Percentiles rank a stretch among this genome's conserved stretches.
phyloP scores from a whole-genome alignment of 2,329 filamentous ascomycete species.

The Ophiostoma perfectum region DNA sequence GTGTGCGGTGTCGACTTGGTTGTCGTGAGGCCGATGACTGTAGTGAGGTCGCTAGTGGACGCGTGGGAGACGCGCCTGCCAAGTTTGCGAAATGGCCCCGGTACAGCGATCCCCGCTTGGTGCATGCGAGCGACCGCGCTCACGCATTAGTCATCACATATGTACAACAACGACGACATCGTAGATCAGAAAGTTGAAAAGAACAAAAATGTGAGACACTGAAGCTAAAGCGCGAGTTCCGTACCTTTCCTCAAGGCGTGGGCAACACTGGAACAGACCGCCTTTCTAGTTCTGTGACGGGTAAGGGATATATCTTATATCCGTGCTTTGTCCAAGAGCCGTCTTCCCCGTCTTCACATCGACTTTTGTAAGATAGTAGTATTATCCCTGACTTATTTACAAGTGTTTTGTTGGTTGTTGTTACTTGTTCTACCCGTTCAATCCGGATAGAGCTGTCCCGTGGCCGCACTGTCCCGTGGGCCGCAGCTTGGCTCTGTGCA shows the following conservation, averaged over 20 bases:
- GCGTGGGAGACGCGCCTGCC: slow-evolving; percentile 5
- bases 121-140: not conserved
- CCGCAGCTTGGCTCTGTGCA: not conserved
- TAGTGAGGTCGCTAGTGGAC: not conserved
- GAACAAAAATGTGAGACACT: too few relatives aligned
- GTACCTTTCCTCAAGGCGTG: too few relatives aligned
- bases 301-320: not conserved
- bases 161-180: not conserved
- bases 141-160: not conserved
- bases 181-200: not conserved
- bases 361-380: not conserved
- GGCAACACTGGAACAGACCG: not conserved
- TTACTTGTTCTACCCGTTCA: not conserved
- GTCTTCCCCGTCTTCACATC: not conserved
- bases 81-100: not conserved
- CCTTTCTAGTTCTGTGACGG: not conserved
- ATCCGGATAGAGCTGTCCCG: not conserved
- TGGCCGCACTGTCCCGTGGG: not conserved
- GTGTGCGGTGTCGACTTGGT: not conserved
- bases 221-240: too few relatives aligned
- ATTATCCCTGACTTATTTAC: not conserved
- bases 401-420: not conserved
- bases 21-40: not conserved
- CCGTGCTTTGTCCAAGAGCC: not conserved
- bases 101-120: not conserved